Base-by-base conservation (phyloP, 2,329 filamentous ascomycete species). In the Coleophoma crateriformis region DNA sequence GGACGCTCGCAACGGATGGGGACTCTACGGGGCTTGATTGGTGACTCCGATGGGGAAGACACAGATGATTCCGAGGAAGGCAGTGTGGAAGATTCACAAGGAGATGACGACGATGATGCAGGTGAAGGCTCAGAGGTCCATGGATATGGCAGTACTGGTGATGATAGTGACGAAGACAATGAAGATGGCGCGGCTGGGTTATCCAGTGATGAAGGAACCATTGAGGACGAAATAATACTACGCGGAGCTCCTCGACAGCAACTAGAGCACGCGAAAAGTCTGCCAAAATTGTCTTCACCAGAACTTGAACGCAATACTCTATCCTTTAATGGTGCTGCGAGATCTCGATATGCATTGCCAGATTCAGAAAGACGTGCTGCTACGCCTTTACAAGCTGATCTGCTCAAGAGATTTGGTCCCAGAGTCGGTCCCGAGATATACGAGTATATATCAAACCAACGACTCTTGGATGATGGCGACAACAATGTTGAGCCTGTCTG, bases 141-240 rank as follows among this genome's bases (percentile, higher is more conserved):
- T 20, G 47, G 44, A 12, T 50, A n/a, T n/a, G 58, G 54, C 7
- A 56, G 56, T 15, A 52, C 44, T 3, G 66, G 52, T 33, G 49
- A 54, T 54, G 53, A 38, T 38, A 38, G 11, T 13, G 55, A 54
- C 5, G 35, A 52, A 38, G 59, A 58, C 11, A 56, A 54, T 4
- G 56, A 58, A 2, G 58, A 58, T 10, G 60, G 64, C 8, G 57
- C 62, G 12, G 55, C 52, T 33, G 50, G 54, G 54, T 52, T 52
- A 50, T 37, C 49, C 42, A 51, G 53, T 40, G 57, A 59, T 20
- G 57, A 58, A n/a, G 61, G 60, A 32, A 57, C 61, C 51, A 40
- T 57, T 33, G 63, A 64, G 45, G 63, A 64, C 39, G 61, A 65
- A 45, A 45, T 64, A 44, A 64, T 65, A 46, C 47, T 65, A 44